Percentiles rank a stretch among this genome's conserved stretches.
These are phyloP conservation scores for Nadsonia starkeyi-henricii DNA, from an alignment of 1,139 yeast genomes.

Conservation along the genomic window DNA sequence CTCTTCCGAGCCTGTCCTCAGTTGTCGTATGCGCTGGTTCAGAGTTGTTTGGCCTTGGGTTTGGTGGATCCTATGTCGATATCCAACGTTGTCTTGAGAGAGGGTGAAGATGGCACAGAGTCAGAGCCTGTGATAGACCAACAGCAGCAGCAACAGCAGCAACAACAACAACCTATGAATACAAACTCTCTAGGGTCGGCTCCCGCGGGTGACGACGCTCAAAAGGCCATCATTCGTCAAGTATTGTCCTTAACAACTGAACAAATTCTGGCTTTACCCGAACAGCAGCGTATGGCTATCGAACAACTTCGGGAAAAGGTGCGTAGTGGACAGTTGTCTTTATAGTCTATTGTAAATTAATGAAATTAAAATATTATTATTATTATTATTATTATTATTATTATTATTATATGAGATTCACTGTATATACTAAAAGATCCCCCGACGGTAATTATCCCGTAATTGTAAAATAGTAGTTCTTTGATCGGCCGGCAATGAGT, in stretches of 20 bases:
- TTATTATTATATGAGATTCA: too few relatives aligned
- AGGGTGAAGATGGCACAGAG: slow-evolving; percentile 7
- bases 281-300: slow-evolving; percentile 29
- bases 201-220: slow-evolving; percentile 37
- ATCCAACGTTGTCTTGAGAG: slow-evolving; percentile 20
- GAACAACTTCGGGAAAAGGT: slow-evolving; percentile 14
- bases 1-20: slow-evolving; percentile 68
- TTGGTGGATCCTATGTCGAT: slow-evolving; percentile 38
- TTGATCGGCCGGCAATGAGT: slow-evolving; percentile 41
- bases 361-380: too few relatives aligned
- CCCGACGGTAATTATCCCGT: background rate
- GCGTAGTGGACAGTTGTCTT: slow-evolving; percentile 13
- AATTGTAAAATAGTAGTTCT: slow-evolving; percentile 5
- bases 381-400: too few relatives aligned
- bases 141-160: slow-evolving; percentile 7
- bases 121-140: slow-evolving; percentile 1
- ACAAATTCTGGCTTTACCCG: slow-evolving; percentile 43
- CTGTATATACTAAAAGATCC: background rate
- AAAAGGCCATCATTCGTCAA: slow-evolving; percentile 27
- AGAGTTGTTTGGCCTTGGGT: slow-evolving; percentile 44
- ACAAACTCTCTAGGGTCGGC: too few relatives aligned
- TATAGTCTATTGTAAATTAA: too few relatives aligned
- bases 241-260: slow-evolving; percentile 44
- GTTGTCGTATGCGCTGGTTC: slow-evolving; percentile 69
- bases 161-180: slow-evolving; percentile 12